Evolutionary conservation across 495 filamentous ascomycete genomes (phyloP).

Genomic region (Aspergillus bertholletiae): DNA sequence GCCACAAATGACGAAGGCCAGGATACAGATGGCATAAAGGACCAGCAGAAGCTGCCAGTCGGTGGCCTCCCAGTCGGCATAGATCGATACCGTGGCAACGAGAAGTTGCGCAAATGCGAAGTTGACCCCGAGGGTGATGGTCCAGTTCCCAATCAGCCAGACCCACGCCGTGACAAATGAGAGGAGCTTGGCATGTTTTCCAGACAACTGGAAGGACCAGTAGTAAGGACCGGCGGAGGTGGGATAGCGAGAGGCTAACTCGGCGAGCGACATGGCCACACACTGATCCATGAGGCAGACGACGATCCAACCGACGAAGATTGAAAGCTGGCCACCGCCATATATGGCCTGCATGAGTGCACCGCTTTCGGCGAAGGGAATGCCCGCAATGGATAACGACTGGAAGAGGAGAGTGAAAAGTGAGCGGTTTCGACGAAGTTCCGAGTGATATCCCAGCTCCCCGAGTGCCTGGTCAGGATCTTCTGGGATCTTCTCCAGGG

Average conservation of each 20-base stretch:
- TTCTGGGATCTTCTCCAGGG: no score
- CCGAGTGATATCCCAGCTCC: conserved; percentile 38
- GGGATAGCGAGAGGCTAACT: conserved; percentile 47
- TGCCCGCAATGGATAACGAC: conserved; percentile 38
- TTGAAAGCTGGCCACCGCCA: conserved; percentile 39
- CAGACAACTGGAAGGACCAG: conserved; percentile 45
- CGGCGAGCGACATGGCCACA: conserved; percentile 41
- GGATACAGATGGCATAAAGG: conserved; percentile 54
- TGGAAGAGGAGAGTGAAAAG: conserved; percentile 34
- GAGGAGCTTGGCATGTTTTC: conserved; percentile 34
- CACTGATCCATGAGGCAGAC: conserved; percentile 36
- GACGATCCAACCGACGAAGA: conserved; percentile 43
- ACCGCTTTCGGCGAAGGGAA: conserved; percentile 46
- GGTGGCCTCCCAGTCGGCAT: conserved; percentile 50
- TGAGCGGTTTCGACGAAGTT: conserved; percentile 37
- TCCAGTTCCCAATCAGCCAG: conserved; percentile 66
- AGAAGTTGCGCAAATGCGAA: conserved; percentile 63
- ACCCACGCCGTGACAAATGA: conserved; percentile 68
- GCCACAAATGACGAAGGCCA: conserved; percentile 52
- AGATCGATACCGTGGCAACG: conserved; percentile 53
- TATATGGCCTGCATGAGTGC: conserved; percentile 42
- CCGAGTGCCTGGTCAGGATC: conserved; percentile 32
- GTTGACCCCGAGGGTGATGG: conserved; percentile 65
- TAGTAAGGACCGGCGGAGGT: conserved; percentile 51
- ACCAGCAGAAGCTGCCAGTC: conserved; percentile 58